Base-by-base conservation (phyloP, 2,329 filamentous ascomycete genomes). In the Colletotrichum sp. region DNA sequence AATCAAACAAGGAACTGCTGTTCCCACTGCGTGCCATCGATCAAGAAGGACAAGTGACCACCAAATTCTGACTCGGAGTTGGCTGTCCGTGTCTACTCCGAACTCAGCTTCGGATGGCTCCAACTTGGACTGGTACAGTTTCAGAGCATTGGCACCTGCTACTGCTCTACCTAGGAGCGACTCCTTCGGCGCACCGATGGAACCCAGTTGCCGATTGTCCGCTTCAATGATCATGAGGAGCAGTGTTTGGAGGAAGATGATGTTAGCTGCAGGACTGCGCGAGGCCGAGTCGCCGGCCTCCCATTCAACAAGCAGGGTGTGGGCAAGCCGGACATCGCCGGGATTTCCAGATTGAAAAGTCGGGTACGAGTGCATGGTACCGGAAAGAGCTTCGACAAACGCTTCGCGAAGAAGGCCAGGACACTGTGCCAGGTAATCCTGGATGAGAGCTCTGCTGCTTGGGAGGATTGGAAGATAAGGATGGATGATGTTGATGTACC, bases 31-130 rank as follows among this genome's bases (percentile, higher is more conserved):
- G 80, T 94, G 91, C 93, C 93, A 95, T 18, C 93, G 90, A 80
- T 95, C 94, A 77, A 95, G 89, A 77, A 94, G 88, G 61, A 95
- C 89, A 38, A 95, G 85, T 16, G 91, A 91, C 92, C 93, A 95
- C 94, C 94, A 95, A 21, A 93, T 89, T 58, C 93, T 89, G 66
- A 92, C 86, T 3, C 89, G 89, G 6, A 95, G 85, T 21, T 91
- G 90, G 66, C 92, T 91, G 60, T 93, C 91, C 24, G 89, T 90
- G 80, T 94, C 92, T 4, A 85, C 80, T 68, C 93, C 90, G 12
- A 85, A 82, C 7, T 89, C 87, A 6, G 84, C 82, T 68, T 88
- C 87, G 61, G 87, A 70, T 13, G 75, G 77, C 66, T 86, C 83
- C 75, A 86, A 75, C 38, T 82, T 81, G 5, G 82, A 79, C 66